phyloP scores from a whole-genome alignment of 2,329 filamentous ascomycete species.

The Pseudogymnoascus sp. region DNA sequence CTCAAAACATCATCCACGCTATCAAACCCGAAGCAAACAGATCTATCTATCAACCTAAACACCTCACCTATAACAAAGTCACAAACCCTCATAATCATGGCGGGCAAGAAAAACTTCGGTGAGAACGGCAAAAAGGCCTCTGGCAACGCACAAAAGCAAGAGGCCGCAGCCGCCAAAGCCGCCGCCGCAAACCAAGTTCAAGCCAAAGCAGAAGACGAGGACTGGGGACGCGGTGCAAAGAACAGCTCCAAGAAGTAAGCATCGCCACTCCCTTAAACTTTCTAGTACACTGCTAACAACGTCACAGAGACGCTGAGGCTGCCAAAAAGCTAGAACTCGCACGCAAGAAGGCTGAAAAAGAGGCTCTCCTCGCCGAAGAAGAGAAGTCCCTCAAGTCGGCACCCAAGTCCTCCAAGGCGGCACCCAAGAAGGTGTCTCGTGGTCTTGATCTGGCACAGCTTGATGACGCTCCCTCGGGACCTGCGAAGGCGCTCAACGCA shows the following conservation, averaged over 20 bases:
- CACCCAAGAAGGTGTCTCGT: constrained; percentile 58
- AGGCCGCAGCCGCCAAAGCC: constrained; percentile 73
- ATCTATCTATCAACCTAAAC: background rate
- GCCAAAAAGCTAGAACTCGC: constrained; percentile 76
- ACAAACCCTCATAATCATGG: constrained; percentile 47
- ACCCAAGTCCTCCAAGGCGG: constrained; percentile 56
- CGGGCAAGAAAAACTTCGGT: constrained; percentile 60
- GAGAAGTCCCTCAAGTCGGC: constrained; percentile 70
- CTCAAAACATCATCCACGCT: background rate
- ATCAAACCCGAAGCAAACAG: background rate
- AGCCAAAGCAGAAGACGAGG: constrained; percentile 60
- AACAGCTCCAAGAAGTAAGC: constrained; percentile 77
- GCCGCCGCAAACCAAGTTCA: constrained; percentile 63
- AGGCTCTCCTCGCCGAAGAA: constrained; percentile 76
- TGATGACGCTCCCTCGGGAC: constrained; percentile 43
- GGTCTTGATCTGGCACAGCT: constrained; percentile 73
- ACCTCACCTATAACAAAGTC: background rate
- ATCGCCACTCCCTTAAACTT: background rate
- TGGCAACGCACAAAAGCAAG: constrained; percentile 88
- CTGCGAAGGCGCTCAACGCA: constrained; percentile 62
- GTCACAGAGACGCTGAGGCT: constrained; percentile 69
- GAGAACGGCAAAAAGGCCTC: constrained; percentile 85
- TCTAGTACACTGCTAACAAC: constrained; percentile 14
- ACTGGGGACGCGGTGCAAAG: constrained; percentile 86
- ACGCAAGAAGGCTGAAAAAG: constrained; percentile 87